phyloP scores from a whole-genome alignment of 2,329 filamentous ascomycete species.

The Fusarium chlamydosporum region DNA sequence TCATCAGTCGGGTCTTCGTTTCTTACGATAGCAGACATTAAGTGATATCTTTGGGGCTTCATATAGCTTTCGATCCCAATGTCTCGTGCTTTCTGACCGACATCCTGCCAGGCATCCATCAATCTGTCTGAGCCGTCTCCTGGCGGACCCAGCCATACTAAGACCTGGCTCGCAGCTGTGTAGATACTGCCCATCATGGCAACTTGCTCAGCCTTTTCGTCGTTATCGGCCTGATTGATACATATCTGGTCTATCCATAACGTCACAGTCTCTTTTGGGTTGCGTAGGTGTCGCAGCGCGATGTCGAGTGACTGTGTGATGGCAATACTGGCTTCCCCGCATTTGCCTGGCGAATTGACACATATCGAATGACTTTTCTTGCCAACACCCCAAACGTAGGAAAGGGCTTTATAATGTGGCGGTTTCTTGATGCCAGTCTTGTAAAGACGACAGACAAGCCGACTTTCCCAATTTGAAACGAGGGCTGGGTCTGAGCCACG shows the following conservation, averaged over 20 bases:
- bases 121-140: neutral
- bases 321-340: neutral
- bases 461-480: neutral
- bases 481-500: rapidly evolving
- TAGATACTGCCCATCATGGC: neutral
- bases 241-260: slow-evolving; percentile 7
- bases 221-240: neutral
- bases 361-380: neutral
- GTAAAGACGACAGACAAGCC: neutral
- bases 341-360: rapidly evolving
- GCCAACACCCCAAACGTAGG: slow-evolving; percentile 3
- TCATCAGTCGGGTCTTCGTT: neutral
- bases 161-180: neutral
- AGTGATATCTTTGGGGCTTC: neutral
- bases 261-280: rapidly evolving
- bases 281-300: neutral
- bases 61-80: neutral
- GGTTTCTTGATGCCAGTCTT: rapidly evolving
- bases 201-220: neutral
- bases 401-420: neutral
- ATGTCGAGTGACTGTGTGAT: slow-evolving; percentile 5
- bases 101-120: neutral
- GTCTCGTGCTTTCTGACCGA: neutral
- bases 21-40: neutral
- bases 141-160: slow-evolving; percentile 5